Base-by-base conservation (phyloP, 2,329 filamentous ascomycete genomes). In the Diaporthe sp. region DNA sequence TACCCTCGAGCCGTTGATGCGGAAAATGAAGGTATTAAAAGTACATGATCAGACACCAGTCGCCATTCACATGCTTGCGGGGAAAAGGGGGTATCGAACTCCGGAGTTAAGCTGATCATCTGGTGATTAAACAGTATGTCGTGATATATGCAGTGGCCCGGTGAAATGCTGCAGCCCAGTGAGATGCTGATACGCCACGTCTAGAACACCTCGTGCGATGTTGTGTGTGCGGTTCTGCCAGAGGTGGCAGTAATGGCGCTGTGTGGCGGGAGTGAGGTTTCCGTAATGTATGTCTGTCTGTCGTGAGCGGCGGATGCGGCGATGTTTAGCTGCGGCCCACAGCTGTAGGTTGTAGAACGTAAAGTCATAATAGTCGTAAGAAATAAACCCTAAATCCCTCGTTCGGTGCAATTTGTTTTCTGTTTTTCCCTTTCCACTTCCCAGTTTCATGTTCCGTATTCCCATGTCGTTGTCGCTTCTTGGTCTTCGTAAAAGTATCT, bases 401-500 rank as follows among this genome's bases (percentile, higher is more conserved):
- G 28, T 25, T 34, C 22, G n/a, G 22, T 10, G 25, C 72, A 71
- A 25, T 75, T 79, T 80, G 25, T 77, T 77, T 34, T 7, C 42
- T 65, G 17, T 49, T 65, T 46, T 55, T 39, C 72, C 60, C 46
- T 53, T 60, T 42, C 80, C 72, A 22, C 80, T 79, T 80, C 72
- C 25, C 80, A 80, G 10, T 19, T 42, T 34, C 34, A n/a, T 46
- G 44, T 39, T 46, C 19, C 61, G 8, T 49, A 28, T 62, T 57
- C 31, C 58, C n/a, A 22, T 49, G 70, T 55, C 60, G 42, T 57
- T 44, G 57, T 17, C 37, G 31, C n/a, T 34, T 31, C 25, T 58
- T 55, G 58, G 34, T 72, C 37, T 57, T 44, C 37, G 25, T 46
- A 44, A 72, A 13, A 6, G 39, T 62, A 46, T 58, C n/a, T 46